Evolutionary conservation across 352 stramenopile species (phyloP).

Genomic region (Phytophthora meadii): DNA sequence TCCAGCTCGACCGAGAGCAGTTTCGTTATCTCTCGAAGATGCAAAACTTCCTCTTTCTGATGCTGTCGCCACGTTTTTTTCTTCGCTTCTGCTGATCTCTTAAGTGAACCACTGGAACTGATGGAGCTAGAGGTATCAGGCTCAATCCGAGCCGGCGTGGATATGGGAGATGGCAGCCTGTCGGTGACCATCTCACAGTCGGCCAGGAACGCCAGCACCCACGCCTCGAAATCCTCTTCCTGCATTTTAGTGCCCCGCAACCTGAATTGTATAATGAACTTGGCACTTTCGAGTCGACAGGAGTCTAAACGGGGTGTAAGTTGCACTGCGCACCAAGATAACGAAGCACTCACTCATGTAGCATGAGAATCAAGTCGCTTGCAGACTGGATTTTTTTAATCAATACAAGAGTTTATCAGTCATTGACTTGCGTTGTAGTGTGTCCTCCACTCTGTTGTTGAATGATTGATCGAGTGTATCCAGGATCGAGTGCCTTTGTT

Average conservation of each 20-base stretch:
- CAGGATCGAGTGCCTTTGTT: slow-evolving; percentile 3
- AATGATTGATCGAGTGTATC: slow-evolving; percentile 7
- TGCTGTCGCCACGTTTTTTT: slow-evolving; percentile 36
- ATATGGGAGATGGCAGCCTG: neutral
- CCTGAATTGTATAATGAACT: slow-evolving; percentile 11
- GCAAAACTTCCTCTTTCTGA: slow-evolving; percentile 33
- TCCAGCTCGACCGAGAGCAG: slow-evolving; percentile 26
- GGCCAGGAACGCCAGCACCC: slow-evolving; percentile 28
- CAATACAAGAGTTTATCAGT: neutral
- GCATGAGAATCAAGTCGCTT: too few species aligned
- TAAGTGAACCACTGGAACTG: neutral
- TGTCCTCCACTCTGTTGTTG: slow-evolving; percentile 20
- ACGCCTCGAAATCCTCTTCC: slow-evolving; percentile 35
- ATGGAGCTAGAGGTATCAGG: slow-evolving; percentile 10
- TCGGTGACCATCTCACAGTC: slow-evolving; percentile 25
- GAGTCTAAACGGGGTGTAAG: neutral
- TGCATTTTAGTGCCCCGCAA: neutral
- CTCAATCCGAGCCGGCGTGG: slow-evolving; percentile 1
- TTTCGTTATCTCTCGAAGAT: slow-evolving; percentile 28
- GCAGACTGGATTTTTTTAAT: neutral
- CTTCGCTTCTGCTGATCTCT: slow-evolving; percentile 1
- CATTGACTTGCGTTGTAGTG: slow-evolving; percentile 6
- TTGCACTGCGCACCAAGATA: too few species aligned
- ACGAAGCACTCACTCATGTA: too few species aligned
- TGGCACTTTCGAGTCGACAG: slow-evolving; percentile 14